Evolutionary conservation across 225 moss, liverwort and hornwort species (phyloP).

Genomic region (Sphagnum tenellum): DNA sequence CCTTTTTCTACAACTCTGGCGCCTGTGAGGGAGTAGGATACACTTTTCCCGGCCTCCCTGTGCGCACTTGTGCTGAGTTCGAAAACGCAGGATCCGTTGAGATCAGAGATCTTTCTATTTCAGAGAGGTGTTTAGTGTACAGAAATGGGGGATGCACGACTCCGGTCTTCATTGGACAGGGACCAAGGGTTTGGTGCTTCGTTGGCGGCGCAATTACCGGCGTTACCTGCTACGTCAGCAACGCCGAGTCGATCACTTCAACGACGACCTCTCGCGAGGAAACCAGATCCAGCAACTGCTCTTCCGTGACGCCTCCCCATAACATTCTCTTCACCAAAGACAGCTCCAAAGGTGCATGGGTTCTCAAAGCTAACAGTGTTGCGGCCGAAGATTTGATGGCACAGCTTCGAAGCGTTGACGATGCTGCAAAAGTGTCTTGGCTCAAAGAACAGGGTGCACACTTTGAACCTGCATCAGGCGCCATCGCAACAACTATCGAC

Average conservation of each 20-base stretch:
- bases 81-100: background rate
- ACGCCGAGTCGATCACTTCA: background rate
- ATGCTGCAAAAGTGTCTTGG: conserved; percentile 5
- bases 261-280: background rate
- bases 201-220: conserved; percentile 2
- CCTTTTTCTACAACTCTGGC: background rate
- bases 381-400: background rate
- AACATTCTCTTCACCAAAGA: background rate
- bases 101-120: conserved; percentile 1
- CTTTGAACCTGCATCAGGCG: no score
- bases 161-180: background rate
- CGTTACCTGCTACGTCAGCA: background rate
- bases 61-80: background rate
- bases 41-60: background rate
- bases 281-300: background rate
- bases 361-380: background rate
- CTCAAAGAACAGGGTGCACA: background rate
- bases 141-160: conserved; percentile 1
- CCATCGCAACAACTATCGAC: no score
- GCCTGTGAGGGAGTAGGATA: conserved; percentile 1
- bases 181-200: conserved; percentile 1
- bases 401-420: background rate
- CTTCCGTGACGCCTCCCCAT: background rate
- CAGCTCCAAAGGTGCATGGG: conserved; percentile 1
- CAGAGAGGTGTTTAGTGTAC: background rate